Percentiles rank a stretch among this genome's conserved stretches.
These are phyloP conservation scores for Aspergillus arachidicola DNA, from an alignment of 2,329 filamentous ascomycete species.

Conservation along the genomic window DNA sequence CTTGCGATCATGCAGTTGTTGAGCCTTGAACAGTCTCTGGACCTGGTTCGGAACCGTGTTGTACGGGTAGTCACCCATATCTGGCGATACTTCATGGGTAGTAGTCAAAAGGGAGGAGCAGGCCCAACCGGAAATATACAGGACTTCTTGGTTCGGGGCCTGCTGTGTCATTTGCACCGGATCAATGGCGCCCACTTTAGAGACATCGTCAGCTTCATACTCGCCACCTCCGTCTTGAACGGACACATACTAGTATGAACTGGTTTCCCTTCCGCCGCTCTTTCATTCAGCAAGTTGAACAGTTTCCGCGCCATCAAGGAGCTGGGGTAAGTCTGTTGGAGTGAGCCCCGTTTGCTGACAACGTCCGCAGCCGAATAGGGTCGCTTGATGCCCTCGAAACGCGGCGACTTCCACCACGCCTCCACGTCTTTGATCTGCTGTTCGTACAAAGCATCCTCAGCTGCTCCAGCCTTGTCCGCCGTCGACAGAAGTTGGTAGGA, in stretches of 20 bases:
- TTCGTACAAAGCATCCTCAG: constrained; percentile 84
- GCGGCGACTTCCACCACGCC: constrained; percentile 84
- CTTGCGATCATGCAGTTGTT: constrained; percentile 94
- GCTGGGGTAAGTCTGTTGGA: constrained; percentile 86
- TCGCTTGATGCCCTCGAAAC: constrained; percentile 86
- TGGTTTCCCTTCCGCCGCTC: constrained; percentile 76
- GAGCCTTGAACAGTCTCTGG: constrained; percentile 91
- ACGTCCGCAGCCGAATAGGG: constrained; percentile 90
- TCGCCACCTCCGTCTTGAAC: not conserved
- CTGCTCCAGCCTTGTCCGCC: constrained; percentile 71
- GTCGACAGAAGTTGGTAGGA: constrained; percentile 85
- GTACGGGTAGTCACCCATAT: constrained; percentile 98
- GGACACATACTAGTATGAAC: constrained; percentile 77
- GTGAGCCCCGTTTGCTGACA: constrained; percentile 86
- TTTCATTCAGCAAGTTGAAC: constrained; percentile 82
- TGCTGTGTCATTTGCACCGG: constrained; percentile 99
- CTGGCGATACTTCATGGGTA: constrained; percentile 95
- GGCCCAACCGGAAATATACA: constrained; percentile 97
- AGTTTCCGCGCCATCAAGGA: constrained; percentile 94
- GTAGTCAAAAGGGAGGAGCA: constrained; percentile 90
- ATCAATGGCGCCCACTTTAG: constrained; percentile 91
- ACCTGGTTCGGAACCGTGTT: constrained; percentile 99
- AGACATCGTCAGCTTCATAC: constrained; percentile 14
- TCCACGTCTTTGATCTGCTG: constrained; percentile 82
- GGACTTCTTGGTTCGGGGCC: constrained; percentile 89